phyloP scores from a whole-genome alignment of 129 eudicot species.

The Escallonia rubra region DNA sequence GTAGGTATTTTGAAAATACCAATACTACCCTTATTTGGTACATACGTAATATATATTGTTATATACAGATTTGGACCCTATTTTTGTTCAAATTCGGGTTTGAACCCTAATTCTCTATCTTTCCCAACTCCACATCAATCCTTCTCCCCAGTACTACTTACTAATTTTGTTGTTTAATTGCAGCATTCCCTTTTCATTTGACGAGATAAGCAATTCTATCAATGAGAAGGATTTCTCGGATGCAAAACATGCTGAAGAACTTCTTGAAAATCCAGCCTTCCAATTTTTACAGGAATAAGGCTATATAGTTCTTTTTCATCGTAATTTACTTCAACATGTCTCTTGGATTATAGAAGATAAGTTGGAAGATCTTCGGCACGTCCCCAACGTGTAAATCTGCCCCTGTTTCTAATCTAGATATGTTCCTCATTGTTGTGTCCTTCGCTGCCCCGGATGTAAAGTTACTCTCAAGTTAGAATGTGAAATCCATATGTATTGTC shows the following conservation, averaged over 20 bases:
- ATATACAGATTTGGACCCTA: too few species aligned
- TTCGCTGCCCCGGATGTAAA: not conserved
- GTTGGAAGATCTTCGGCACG: not conserved
- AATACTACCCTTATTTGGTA: too few species aligned
- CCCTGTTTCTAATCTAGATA: constrained; percentile 1
- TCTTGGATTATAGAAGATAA: not conserved
- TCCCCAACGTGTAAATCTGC: not conserved
- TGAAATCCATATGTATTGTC: not conserved
- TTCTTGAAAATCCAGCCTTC: constrained; percentile 57
- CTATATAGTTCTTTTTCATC: constrained; percentile 12
- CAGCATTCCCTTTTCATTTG: constrained; percentile 72
- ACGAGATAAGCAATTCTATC: constrained; percentile 34
- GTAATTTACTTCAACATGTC: too few species aligned
- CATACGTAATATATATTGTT: too few species aligned
- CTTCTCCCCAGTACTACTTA: too few species aligned
- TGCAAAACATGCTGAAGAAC: constrained; percentile 47
- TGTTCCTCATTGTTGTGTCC: not conserved
- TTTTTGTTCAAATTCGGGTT: too few species aligned
- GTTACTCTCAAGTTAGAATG: not conserved
- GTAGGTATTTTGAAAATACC: too few species aligned
- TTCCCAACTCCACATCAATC: too few species aligned
- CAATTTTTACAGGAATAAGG: constrained; percentile 55
- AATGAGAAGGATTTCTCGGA: constrained; percentile 48
- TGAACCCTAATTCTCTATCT: too few species aligned
- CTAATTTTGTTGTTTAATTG: constrained; percentile 4